Conservation (phyloP, 1,284 basidiomycete genomes). For the Marasmius oreades region DNA sequence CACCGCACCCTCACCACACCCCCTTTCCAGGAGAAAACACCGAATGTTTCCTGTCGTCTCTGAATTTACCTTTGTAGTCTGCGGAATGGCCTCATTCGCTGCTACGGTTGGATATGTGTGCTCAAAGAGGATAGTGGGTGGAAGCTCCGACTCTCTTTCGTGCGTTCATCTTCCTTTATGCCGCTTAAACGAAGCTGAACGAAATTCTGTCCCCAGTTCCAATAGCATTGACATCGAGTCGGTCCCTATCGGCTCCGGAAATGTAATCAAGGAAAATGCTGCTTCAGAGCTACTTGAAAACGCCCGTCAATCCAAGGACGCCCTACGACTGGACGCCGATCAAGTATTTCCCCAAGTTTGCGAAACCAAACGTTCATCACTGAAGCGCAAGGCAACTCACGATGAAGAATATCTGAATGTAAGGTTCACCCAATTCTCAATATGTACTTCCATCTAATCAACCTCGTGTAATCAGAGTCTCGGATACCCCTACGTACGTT, state of each 20-base stretch:
- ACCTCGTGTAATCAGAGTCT: conserved; percentile 18
- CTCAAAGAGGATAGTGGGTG: conserved; percentile 19
- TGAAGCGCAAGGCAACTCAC: conserved; percentile 37
- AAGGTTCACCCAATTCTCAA: neutral
- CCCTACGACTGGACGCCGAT: neutral
- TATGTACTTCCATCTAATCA: neutral
- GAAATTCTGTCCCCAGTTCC: neutral
- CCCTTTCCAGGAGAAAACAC: no score
- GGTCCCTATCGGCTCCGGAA: no score
- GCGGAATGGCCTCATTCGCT: conserved; percentile 53
- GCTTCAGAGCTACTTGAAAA: no score
- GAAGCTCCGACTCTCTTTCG: neutral
- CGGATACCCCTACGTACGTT: conserved; percentile 34
- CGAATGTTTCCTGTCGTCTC: conserved; percentile 12
- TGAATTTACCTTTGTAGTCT: conserved; percentile 45
- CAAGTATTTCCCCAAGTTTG: neutral
- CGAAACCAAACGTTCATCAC: conserved; percentile 19
- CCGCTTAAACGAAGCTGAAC: neutral
- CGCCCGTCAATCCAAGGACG: no score
- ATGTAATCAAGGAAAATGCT: no score
- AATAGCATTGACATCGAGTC: no score
- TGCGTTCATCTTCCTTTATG: neutral
- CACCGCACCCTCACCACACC: no score
- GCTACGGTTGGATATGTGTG: conserved; percentile 56
- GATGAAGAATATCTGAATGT: conserved; percentile 29